These are phyloP conservation scores for Aspergillus pseudoterreus DNA, from an alignment of 2,329 filamentous ascomycete genomes.

Conservation along the genomic window DNA sequence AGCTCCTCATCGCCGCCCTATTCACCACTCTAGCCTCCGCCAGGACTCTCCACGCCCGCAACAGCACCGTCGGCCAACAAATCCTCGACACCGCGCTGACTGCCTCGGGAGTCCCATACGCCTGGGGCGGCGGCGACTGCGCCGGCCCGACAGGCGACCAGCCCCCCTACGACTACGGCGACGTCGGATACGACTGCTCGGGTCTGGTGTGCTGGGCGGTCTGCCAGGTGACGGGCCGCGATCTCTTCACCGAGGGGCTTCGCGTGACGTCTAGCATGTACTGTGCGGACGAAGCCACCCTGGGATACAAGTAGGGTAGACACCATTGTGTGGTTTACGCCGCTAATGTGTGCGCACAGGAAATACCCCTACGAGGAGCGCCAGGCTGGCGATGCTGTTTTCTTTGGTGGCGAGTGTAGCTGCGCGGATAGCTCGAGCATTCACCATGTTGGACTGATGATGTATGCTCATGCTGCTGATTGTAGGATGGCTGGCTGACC, in stretches of 20 bases:
- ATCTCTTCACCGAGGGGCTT: slow-evolving; percentile 22
- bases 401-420: slow-evolving; percentile 18
- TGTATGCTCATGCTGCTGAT: neutral
- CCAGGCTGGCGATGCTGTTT: slow-evolving; percentile 21
- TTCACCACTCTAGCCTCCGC: slow-evolving; percentile 13
- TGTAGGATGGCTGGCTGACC: too few species aligned
- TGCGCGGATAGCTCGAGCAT: slow-evolving; percentile 5
- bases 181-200: slow-evolving; percentile 26
- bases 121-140: slow-evolving; percentile 26
- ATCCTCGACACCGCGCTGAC: slow-evolving; percentile 48
- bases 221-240: slow-evolving; percentile 25
- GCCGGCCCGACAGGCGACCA: slow-evolving; percentile 20
- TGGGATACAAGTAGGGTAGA: slow-evolving; percentile 21
- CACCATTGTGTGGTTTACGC: too few species aligned
- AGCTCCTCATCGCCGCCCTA: slow-evolving; percentile 1
- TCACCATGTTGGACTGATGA: slow-evolving; percentile 12
- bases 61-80: slow-evolving; percentile 26
- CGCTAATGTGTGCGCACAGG: slow-evolving; percentile 3
- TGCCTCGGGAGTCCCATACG: slow-evolving; percentile 40
- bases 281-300: slow-evolving; percentile 16
- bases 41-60: slow-evolving; percentile 1
- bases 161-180: slow-evolving; percentile 22
- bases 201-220: slow-evolving; percentile 25
- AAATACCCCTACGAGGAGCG: slow-evolving; percentile 21
- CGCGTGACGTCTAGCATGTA: slow-evolving; percentile 23